A percentile compares a stretch with the other conserved stretches of the same genome.
phyloP scores from a whole-genome alignment of 1,284 basidiomycete species.

The Malassezia arunalokei region DNA sequence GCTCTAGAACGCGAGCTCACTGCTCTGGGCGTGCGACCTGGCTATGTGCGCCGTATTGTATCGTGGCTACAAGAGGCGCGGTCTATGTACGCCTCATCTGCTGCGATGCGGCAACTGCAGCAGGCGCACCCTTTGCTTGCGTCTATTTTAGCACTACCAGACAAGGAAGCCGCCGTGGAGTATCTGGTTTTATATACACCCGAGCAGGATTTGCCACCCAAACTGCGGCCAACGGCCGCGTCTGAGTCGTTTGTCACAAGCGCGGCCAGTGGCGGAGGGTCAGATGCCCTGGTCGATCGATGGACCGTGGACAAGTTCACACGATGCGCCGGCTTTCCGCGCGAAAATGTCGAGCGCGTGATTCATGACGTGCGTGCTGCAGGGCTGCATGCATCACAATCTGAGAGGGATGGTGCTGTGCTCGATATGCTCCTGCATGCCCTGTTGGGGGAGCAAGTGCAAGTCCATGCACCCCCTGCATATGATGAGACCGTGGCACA shows the following conservation, averaged over 20 bases:
- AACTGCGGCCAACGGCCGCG: conserved; percentile 51
- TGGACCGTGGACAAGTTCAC: conserved; percentile 74
- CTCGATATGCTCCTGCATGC: conserved; percentile 25
- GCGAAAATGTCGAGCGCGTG: conserved; percentile 57
- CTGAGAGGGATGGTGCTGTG: conserved; percentile 19
- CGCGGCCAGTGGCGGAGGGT: conserved; percentile 51
- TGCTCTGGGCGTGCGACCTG: conserved; percentile 37
- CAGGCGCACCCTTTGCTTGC: conserved; percentile 26
- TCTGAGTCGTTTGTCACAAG: conserved; percentile 58
- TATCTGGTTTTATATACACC: conserved; percentile 63
- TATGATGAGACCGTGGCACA: neutral
- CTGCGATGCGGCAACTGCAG: conserved; percentile 8
- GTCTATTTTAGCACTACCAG: conserved; percentile 28
- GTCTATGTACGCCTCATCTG: conserved; percentile 15
- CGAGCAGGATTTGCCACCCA: conserved; percentile 61
- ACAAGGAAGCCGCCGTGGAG: conserved; percentile 58
- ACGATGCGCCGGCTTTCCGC: conserved; percentile 73
- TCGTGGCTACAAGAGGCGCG: conserved; percentile 31
- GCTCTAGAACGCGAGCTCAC: conserved; percentile 28
- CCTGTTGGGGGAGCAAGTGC: conserved; percentile 6
- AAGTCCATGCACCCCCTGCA: neutral
- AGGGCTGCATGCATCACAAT: neutral
- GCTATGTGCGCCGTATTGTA: conserved; percentile 31
- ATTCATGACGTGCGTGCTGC: conserved; percentile 29
- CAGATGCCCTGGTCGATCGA: conserved; percentile 55